Evolutionary conservation across 768 basidiomycete genomes (phyloP).

Genomic region (Xanthoconium purpureum): DNA sequence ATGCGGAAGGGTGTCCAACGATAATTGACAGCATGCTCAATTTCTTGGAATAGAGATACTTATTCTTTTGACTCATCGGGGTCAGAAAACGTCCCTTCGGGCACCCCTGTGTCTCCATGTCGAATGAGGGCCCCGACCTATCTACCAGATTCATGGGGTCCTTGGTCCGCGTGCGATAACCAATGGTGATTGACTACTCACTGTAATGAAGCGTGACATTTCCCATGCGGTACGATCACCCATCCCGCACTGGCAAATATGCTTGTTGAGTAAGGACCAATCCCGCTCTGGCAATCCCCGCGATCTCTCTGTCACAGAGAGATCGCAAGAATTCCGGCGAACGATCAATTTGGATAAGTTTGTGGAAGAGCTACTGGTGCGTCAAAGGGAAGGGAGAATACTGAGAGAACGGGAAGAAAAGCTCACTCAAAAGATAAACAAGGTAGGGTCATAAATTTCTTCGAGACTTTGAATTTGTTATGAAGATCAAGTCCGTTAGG

Average conservation of each 20-base stretch:
- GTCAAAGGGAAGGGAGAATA: not conserved
- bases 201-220: not conserved
- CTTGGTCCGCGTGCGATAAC: constrained; percentile 14
- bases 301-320: no score
- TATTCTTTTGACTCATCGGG: not conserved
- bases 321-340: not conserved
- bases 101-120: constrained; percentile 13
- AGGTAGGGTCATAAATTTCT: no score
- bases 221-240: constrained; percentile 9
- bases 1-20: no score
- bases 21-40: no score
- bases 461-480: no score
- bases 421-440: not conserved
- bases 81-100: constrained; percentile 5
- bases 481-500: no score
- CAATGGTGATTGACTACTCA: not conserved
- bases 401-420: constrained; percentile 8
- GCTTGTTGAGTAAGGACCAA: no score
- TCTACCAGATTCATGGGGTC: constrained; percentile 22
- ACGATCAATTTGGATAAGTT: constrained; percentile 5
- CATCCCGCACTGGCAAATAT: no score
- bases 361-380: not conserved
- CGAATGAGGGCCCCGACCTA: constrained; percentile 1
- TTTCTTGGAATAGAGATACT: no score
- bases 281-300: no score